Conservation (phyloP, 305 asterid genomes). For the Fraxinus latifolia region DNA sequence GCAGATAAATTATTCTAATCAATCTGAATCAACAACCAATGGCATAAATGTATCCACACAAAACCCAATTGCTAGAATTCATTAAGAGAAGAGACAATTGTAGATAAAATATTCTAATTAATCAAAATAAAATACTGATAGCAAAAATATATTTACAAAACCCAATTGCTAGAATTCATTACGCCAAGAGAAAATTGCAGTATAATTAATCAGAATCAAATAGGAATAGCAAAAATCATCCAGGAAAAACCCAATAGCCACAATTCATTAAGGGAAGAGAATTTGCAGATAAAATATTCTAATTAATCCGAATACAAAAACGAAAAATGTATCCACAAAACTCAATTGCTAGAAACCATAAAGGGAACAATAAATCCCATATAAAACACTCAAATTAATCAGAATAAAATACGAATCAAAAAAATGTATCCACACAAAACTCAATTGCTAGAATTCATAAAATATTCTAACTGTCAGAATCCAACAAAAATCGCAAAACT, state of each 20-base stretch:
- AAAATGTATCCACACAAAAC: not conserved
- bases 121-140: not conserved
- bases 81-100: not conserved
- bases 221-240: not conserved
- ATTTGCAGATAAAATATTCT: not conserved
- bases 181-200: not conserved
- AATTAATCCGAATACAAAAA: not conserved
- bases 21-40: not conserved
- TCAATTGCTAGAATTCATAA: not conserved
- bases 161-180: not conserved
- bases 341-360: not conserved
- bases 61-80: not conserved
- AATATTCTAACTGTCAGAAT: not conserved
- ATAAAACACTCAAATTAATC: not conserved
- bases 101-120: not conserved
- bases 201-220: not conserved
- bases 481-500: not conserved
- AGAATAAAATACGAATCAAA: not conserved
- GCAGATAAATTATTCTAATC: not conserved
- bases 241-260: not conserved
- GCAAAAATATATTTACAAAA: not conserved
- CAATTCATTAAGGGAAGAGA: not conserved
- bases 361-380: not conserved
- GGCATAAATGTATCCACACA: not conserved
- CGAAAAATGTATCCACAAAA: not conserved